Evolutionary conservation across 768 basidiomycete genomes (phyloP).

Genomic region (Serendipita sp.): DNA sequence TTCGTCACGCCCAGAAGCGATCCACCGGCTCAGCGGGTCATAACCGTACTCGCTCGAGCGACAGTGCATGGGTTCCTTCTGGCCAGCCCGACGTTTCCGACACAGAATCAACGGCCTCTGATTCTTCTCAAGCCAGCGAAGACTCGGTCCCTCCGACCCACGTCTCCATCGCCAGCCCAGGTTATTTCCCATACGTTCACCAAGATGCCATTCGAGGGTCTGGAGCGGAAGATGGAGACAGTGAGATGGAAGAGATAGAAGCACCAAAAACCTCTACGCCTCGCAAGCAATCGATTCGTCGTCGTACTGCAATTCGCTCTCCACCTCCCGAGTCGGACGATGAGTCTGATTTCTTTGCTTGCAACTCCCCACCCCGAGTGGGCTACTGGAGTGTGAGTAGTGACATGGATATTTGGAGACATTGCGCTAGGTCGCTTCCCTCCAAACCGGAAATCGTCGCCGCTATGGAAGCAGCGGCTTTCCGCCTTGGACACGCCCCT

Average conservation of each 20-base stretch:
- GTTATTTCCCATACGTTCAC: background rate
- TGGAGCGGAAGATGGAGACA: background rate
- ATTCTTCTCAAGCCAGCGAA: background rate
- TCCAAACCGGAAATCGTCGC: background rate
- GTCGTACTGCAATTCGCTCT: no score
- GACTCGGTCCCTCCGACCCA: background rate
- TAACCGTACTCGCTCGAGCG: background rate
- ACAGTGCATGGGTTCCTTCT: constrained; percentile 1
- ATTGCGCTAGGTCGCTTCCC: background rate
- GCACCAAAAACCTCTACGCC: no score
- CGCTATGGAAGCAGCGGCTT: background rate
- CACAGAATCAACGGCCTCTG: background rate
- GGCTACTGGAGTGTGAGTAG: background rate
- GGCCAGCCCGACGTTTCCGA: background rate
- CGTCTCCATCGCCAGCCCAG: background rate
- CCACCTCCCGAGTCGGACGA: no score
- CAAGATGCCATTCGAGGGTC: background rate
- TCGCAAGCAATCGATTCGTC: no score
- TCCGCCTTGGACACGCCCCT: background rate
- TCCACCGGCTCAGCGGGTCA: background rate
- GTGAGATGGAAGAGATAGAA: background rate
- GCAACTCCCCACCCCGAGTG: no score
- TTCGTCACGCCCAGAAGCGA: background rate
- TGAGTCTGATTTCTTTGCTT: background rate
- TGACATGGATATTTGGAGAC: background rate